Conservation (phyloP, 2,329 filamentous ascomycete genomes). For the Calonectria multiphialidica region DNA sequence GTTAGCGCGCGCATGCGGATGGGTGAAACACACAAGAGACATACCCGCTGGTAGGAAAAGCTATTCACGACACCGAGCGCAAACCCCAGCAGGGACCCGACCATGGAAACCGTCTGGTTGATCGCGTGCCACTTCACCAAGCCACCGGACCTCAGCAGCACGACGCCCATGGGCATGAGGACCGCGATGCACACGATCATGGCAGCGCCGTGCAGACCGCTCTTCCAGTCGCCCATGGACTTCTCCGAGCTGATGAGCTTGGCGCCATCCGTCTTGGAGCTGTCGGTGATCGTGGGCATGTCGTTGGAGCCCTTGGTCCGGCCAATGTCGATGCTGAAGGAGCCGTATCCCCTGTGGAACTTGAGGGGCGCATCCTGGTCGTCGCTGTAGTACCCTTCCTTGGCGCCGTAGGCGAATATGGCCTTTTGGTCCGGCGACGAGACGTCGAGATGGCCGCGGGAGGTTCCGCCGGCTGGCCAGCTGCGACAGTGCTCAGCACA, state of each 20-base stretch:
- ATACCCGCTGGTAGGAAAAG: conserved; percentile 67
- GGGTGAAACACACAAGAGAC: conserved; percentile 29
- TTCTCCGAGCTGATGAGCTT: conserved; percentile 45
- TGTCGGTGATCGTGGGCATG: conserved; percentile 53
- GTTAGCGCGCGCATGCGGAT: conserved; percentile 23
- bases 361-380: conserved; percentile 58
- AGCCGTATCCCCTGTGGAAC: conserved; percentile 65
- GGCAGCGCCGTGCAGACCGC: conserved; percentile 59
- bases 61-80: conserved; percentile 66
- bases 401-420: conserved; percentile 68
- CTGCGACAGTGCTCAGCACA: conserved; percentile 64
- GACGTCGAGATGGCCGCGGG: conserved; percentile 62
- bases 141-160: conserved; percentile 64
- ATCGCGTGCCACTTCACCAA: conserved; percentile 67
- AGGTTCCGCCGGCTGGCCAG: conserved; percentile 54
- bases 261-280: conserved; percentile 51
- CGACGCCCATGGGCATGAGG: conserved; percentile 67
- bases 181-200: conserved; percentile 70
- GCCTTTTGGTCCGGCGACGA: conserved; percentile 59
- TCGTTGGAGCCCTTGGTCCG: conserved; percentile 60
- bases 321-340: conserved; percentile 67
- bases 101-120: conserved; percentile 63
- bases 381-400: conserved; percentile 57
- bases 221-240: conserved; percentile 52
- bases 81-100: conserved; percentile 62